Percentiles rank a stretch among this genome's conserved stretches.
phyloP scores from a whole-genome alignment of 345 rosid species.

The Rubroshorea leprosula region DNA sequence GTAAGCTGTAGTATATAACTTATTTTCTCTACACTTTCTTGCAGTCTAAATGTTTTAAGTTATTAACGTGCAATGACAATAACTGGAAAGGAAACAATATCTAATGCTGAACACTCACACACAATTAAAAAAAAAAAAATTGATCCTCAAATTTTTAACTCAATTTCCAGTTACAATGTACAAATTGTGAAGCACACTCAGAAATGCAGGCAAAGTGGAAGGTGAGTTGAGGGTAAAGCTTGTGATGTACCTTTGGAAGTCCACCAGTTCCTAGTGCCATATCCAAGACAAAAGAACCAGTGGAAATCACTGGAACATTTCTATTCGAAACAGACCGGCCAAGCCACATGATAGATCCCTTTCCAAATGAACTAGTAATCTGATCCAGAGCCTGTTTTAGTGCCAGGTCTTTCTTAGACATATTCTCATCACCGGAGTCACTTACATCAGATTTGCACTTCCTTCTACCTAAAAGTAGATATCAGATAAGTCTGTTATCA shows the following conservation, averaged over 20 bases:
- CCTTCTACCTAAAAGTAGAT: conserved; percentile 46
- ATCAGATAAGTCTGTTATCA: too few relatives aligned
- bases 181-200: not conserved
- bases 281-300: conserved; percentile 86
- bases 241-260: conserved; percentile 70
- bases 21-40: too few relatives aligned
- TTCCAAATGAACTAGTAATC: conserved; percentile 73
- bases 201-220: not conserved
- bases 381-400: conserved; percentile 85
- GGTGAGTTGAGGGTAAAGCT: not conserved
- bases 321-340: conserved; percentile 61
- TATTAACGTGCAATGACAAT: not conserved
- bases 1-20: not conserved
- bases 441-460: conserved; percentile 70
- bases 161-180: not conserved
- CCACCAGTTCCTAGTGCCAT: conserved; percentile 89
- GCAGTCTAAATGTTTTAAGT: not conserved
- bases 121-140: too few relatives aligned
- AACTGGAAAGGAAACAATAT: too few relatives aligned
- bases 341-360: conserved; percentile 93
- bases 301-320: conserved; percentile 77
- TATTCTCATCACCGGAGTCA: conserved; percentile 58
- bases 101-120: too few relatives aligned
- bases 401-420: conserved; percentile 85
- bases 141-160: too few relatives aligned